Base-by-base conservation (phyloP, 1,284 basidiomycete species). In the Heterobasidion occidentale region DNA sequence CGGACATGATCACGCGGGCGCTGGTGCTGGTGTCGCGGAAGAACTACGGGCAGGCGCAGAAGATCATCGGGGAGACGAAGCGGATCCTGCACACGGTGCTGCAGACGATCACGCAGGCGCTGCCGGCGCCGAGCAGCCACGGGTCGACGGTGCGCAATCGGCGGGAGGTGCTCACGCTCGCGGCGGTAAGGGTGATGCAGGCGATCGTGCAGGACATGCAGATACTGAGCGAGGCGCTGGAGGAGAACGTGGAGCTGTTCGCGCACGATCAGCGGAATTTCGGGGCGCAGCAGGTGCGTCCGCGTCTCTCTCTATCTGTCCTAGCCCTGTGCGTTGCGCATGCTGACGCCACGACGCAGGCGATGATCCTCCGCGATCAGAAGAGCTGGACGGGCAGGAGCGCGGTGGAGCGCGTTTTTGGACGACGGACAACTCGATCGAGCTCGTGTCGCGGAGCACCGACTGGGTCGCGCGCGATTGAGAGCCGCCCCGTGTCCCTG, bases 1-100 rank as follows among this genome's bases (percentile, higher is more conserved):
- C 87, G 34, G 94, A 98, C 71, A 97, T 97, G 92, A 91, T 97
- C 66, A 94, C 92, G 1, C 86, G 94, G 19, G 89, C 90, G 8
- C 79, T 98, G 33, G 87, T 97, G 20, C 80, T 96, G 35, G 92
- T 96, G 50, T 90, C 90, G 17, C 77, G 92, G 63, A 84, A 90
- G 67, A 95, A 95, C 69, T 90, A 85, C 70, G 76, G 81, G 0
- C 91, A 94, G 61, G 94, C 94, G 1, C 85, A 88, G 65, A 88
- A 89, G 63, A 88, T 97, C 56, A 80, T 97, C 68, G 80, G 80
- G 52, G 94, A 96, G 76, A 97, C 94, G 53, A 89, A 88, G 68
- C 78, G 90, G 49, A 94, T 97, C 62, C 72, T 94, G 67, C 83
- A 88, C 63, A 91, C 89, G 0, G 88, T 92, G 38, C 75, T 94